These are phyloP conservation scores for Sporormia fimetaria DNA, from an alignment of 495 filamentous ascomycete species.

Conservation along the genomic window DNA sequence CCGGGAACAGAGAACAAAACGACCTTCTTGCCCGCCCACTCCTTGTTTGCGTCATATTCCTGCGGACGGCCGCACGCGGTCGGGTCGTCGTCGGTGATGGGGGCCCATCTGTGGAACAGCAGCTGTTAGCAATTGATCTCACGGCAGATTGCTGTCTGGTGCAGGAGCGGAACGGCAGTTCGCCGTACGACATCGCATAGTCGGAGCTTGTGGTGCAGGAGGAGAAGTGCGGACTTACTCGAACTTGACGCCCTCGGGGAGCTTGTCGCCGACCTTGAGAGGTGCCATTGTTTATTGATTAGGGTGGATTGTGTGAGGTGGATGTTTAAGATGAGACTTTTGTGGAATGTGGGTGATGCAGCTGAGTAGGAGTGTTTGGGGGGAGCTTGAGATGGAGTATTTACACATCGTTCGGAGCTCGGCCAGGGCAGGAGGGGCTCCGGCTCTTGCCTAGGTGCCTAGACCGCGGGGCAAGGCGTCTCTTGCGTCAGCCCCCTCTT, in stretches of 20 bases:
- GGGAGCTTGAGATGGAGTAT: too few relatives aligned
- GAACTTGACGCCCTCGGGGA: constrained; percentile 71
- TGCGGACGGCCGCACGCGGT: constrained; percentile 68
- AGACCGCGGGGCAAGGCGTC: too few relatives aligned
- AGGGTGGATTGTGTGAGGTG: background rate
- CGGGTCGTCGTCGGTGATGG: constrained; percentile 32
- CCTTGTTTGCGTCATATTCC: constrained; percentile 73
- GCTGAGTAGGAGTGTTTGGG: too few relatives aligned
- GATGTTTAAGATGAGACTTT: too few relatives aligned
- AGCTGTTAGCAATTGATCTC: background rate
- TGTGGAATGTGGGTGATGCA: too few relatives aligned
- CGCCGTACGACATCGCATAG: background rate
- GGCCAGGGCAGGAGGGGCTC: too few relatives aligned
- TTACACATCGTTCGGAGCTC: too few relatives aligned
- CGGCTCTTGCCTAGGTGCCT: too few relatives aligned
- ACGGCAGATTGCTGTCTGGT: background rate
- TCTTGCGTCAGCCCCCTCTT: too few relatives aligned
- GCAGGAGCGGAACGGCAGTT: background rate
- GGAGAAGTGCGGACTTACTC: constrained; percentile 38
- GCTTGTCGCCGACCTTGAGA: constrained; percentile 68
- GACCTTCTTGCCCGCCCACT: constrained; percentile 80
- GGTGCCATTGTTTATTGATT: constrained; percentile 47
- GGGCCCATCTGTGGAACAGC: constrained; percentile 29
- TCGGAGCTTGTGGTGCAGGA: constrained; percentile 51
- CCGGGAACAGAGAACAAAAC: constrained; percentile 83